Percentiles rank a stretch among this genome's conserved stretches.
Evolutionary conservation across 345 rosid species (phyloP).

Genomic region (Syzygium aqueum): DNA sequence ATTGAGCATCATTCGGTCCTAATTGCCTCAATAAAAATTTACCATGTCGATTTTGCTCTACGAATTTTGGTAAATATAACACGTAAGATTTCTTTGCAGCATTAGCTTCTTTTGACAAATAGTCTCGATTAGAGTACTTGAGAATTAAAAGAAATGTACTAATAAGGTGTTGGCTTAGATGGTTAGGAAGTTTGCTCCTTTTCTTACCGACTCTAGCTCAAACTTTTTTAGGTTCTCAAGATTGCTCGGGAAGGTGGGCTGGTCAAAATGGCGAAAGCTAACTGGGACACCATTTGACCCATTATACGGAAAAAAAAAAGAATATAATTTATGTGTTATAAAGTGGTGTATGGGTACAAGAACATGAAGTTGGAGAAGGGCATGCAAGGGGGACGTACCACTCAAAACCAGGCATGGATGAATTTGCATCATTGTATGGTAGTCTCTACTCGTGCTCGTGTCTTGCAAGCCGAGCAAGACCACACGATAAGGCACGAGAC

Average conservation of each 20-base stretch:
- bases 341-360: not conserved
- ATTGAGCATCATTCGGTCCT: not conserved
- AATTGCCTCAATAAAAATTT: not conserved
- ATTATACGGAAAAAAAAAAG: not conserved
- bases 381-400: not conserved
- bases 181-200: not conserved
- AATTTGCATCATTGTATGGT: not conserved
- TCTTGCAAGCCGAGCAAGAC: not conserved
- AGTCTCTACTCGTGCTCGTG: not conserved
- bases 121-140: not conserved
- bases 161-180: not conserved
- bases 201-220: not conserved
- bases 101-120: not conserved
- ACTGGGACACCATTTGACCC: not conserved
- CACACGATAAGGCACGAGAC: not conserved
- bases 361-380: not conserved
- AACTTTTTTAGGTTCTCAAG: not conserved
- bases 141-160: not conserved
- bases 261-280: not conserved
- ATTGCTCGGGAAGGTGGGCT: too few species aligned
- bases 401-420: not conserved
- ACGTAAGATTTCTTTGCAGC: not conserved
- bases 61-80: not conserved
- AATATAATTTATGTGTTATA: not conserved
- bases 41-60: not conserved